These are phyloP conservation scores for Beauveria sp. DNA, from an alignment of 2,329 filamentous ascomycete genomes.

Conservation along the genomic window DNA sequence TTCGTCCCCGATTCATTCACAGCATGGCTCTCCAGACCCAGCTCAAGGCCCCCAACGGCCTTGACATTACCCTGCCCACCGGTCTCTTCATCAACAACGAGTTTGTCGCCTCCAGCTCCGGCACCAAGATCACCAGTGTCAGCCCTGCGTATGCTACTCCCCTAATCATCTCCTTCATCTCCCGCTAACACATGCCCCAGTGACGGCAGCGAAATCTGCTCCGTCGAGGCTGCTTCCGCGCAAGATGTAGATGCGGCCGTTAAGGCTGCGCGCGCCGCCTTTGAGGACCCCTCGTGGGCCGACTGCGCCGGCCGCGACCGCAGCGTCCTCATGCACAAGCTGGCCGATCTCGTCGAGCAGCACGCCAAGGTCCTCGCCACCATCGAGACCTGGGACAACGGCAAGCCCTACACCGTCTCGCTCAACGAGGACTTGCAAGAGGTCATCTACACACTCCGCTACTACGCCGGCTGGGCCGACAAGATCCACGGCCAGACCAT, in stretches of 20 bases:
- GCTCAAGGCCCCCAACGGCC: slow-evolving; percentile 47
- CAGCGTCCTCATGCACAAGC: slow-evolving; percentile 60
- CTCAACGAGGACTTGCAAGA: slow-evolving; percentile 56
- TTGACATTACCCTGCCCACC: slow-evolving; percentile 56
- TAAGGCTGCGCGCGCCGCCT: slow-evolving; percentile 52
- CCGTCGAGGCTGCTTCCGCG: slow-evolving; percentile 23
- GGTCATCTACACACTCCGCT: slow-evolving; percentile 45
- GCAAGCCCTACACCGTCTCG: slow-evolving; percentile 56
- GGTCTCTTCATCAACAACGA: slow-evolving; percentile 75
- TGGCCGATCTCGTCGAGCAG: slow-evolving; percentile 62
- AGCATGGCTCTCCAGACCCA: slow-evolving; percentile 16
- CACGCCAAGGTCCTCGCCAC: slow-evolving; percentile 44
- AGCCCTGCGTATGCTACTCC: slow-evolving; percentile 36
- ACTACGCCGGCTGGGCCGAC: slow-evolving; percentile 73
- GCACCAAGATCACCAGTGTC: slow-evolving; percentile 48
- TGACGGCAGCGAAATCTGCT: slow-evolving; percentile 24
- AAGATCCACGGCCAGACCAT: slow-evolving; percentile 74
- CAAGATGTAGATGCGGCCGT: slow-evolving; percentile 28
- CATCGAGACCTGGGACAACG: slow-evolving; percentile 77
- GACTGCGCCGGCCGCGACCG: slow-evolving; percentile 59
- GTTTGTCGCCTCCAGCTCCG: slow-evolving; percentile 55
- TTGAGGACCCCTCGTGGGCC: slow-evolving; percentile 61
- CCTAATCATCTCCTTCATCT: background rate
- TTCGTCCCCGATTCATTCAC: background rate
- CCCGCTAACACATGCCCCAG: slow-evolving; percentile 13